phyloP scores from a whole-genome alignment of 1,284 basidiomycete species.

The Golubevia sp. region DNA sequence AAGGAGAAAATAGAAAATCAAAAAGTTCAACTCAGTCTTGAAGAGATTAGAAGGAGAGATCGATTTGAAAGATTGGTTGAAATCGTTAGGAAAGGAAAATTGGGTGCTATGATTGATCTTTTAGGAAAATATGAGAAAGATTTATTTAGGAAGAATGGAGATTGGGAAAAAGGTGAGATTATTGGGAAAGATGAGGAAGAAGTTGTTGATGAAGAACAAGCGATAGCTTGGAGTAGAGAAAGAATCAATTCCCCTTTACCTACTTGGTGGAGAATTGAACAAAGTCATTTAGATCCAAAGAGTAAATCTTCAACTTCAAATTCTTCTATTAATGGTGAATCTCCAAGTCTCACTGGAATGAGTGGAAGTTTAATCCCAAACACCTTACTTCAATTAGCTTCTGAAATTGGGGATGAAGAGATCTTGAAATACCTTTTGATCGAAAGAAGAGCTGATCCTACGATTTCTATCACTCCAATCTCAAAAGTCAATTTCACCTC shows the following conservation, averaged over 20 bases:
- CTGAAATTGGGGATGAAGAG: constrained; percentile 37
- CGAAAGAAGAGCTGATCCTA: constrained; percentile 49
- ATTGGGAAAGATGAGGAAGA: no score
- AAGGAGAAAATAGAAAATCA: no score
- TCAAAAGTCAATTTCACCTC: not conserved
- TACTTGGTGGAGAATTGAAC: no score
- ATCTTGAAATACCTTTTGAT: constrained; percentile 47
- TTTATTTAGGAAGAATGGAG: constrained; percentile 14
- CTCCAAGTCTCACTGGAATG: constrained; percentile 3
- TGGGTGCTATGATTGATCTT: constrained; percentile 35
- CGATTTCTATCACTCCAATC: constrained; percentile 16
- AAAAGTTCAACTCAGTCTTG: not conserved
- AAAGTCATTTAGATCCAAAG: constrained; percentile 9
- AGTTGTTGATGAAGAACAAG: not conserved
- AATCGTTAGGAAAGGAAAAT: constrained; percentile 52
- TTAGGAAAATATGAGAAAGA: constrained; percentile 44
- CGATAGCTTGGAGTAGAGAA: constrained; percentile 20
- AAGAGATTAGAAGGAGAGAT: constrained; percentile 4
- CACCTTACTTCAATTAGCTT: constrained; percentile 50
- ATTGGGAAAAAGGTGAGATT: constrained; percentile 7
- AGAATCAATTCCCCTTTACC: no score
- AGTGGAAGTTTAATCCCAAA: constrained; percentile 24
- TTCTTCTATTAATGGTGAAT: constrained; percentile 5
- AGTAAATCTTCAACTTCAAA: not conserved
- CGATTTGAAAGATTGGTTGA: constrained; percentile 32